Evolutionary conservation across 441 rosid genomes (phyloP), one percentile per base, ranked within the genome.

Genomic region (Corymbia citriodora): DNA sequence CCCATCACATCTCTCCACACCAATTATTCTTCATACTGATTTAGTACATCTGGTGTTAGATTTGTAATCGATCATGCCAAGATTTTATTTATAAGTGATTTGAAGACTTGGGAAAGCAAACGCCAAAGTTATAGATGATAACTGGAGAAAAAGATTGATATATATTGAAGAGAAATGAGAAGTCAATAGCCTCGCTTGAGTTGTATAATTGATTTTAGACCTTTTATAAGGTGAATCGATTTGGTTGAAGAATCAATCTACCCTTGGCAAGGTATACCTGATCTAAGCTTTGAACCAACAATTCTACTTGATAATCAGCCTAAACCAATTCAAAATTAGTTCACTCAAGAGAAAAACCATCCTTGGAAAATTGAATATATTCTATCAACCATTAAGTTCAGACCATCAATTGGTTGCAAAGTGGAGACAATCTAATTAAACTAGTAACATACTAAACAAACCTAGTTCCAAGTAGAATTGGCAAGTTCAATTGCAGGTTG

Each of bases 1-100:
- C 40, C 21, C 6, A 0, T n/a, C 3, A 16, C 0, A n/a, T n/a
- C 1, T 65, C 3, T 15, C 17, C 21, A 15, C 7, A n/a, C n/a
- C 3, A n/a, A 65, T 65, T 65, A 65, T 65, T 65, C 10, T 2
- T 1, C 15, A 65, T 29, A 61, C 31, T 27, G 6, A 33, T 70
- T 72, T 72, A 21, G 82, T 19, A 10, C 29, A 12, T 36, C 16
- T 19, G 10, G 50, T 74, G 3, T 74, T 74, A 21, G 16, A 36
- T 36, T 74, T 74, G 83, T 16, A 21, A 74, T 74, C 16, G 9
- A 74, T 74, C 29, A 74, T 0, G 83, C 13, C 12, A 6, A 14
- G 8, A 19, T 14, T 29, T 74, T 74, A 25, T 74, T 70, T 70
- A 33, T 40, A 45, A 36, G 83, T 74, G 83, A 70, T 17, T 70